Evolutionary conservation across 1,284 basidiomycete genomes (phyloP), one percentile per base, ranked within the genome.

Genomic region (Tilletia caries): DNA sequence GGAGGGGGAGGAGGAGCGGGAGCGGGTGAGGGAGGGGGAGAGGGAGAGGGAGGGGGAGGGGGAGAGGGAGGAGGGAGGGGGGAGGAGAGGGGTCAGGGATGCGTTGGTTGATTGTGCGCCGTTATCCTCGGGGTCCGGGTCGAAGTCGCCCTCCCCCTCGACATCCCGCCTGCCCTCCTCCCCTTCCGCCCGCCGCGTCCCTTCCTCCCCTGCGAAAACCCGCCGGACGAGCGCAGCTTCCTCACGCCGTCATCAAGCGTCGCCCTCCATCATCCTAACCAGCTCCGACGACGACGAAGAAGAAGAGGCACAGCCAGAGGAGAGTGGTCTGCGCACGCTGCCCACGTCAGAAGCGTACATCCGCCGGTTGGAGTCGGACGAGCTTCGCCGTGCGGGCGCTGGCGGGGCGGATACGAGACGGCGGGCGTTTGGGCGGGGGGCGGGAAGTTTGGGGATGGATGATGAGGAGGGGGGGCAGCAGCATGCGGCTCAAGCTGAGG

Each of bases 1-100:
- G 34, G 79, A 82, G 58, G 79, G 75, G 13, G 80, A 80, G 52
- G 69, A 75, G 3, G 74, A 76, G 0, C 37, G 27, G 20, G 54
- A 52, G 23, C 50, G 6, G 6, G 50, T 18, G 50, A 52, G 50
- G 10, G 12, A 10, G 12, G 10, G 43, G 12, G 43, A 44, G 43
- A 44, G 20, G 43, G 12, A 44, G 43, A 44, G 43, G 43, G 20
- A 50, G n/a, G 48, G 20, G 48, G 25, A 27, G 48, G 48, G 8
- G 48, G 48, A 4, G 48, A 20, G 20, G 4, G 25, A 60, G 54
- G 54, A 25, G 5, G 25, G 54, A 25, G 27, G 54, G 13, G 27
- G 8, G 15, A 25, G 34, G 18, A 41, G 25, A 23, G 52, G 54
- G 10, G 54, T 60, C 8, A 25, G 54, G 8, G 54, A 60, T 18